Base-by-base conservation (phyloP, 805 yeast species). In the Dipodascus albidus region DNA sequence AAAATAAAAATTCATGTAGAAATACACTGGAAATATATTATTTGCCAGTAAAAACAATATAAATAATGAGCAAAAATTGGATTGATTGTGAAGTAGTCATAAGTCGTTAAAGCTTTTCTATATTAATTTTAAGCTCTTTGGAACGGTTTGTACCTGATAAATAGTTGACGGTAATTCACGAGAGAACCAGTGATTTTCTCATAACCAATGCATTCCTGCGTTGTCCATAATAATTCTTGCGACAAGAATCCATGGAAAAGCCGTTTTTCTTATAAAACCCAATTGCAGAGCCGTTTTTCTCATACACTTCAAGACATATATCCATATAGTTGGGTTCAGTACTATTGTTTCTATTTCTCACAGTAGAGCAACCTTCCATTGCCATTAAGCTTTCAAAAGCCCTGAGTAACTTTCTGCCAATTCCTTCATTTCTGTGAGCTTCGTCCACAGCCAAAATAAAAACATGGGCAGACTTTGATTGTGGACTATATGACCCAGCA, bases 401-500 rank as follows among this genome's bases (percentile, higher is more conserved):
- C 9, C 11, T 11, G 33, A 27, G 33, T 11, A 27, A 6, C 33
- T 27, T 27, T 27, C 11, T 27, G 11, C 33, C 33, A 11, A 27
- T 27, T 27, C 33, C 33, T 27, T 27, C 11, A 11, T 27, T 27
- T 27, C 33, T 27, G 33, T 27, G 11, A 11, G 33, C 33, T 27
- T 27, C 33, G 11, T 27, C 33, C 6, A 27, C 33, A 27, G 33
- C 33, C 11, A 27, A 11, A 27, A 27, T 11, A 27, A 27, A 27
- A 11, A 27, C 11, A 27, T 27, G 33, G 33, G 33, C 33, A 6
- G 33, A 27, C 9, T 27, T 27, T 27, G 33, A 27, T 27, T 6
- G 9, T 11, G 33, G 11, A 27, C 11, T 27, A 11, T 6, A 27
- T 22, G 49, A 57, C 1, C 60, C 61, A 6, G 54, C 49, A 23